Evolutionary conservation across 352 stramenopile species (phyloP).

Genomic region (Phytophthora sansomeana): DNA sequence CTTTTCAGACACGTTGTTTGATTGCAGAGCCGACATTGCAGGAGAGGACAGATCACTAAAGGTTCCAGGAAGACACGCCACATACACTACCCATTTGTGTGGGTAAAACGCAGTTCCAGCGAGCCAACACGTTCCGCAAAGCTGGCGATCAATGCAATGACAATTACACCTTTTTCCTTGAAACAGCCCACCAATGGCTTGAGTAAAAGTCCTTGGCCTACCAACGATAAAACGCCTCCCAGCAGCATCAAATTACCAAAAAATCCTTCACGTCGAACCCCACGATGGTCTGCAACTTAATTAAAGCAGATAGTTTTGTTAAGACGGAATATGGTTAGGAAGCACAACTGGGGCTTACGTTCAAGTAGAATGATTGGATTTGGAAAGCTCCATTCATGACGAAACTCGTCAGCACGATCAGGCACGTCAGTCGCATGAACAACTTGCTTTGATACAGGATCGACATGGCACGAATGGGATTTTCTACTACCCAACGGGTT

Average conservation of each 20-base stretch:
- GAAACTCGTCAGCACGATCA: slow-evolving; percentile 80
- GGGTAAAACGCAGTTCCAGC: slow-evolving; percentile 62
- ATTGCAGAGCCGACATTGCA: slow-evolving; percentile 48
- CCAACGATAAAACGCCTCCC: slow-evolving; percentile 59
- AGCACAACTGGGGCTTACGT: slow-evolving; percentile 41
- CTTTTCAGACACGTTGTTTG: slow-evolving; percentile 58
- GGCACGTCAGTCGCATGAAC: slow-evolving; percentile 65
- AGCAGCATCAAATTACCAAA: slow-evolving; percentile 66
- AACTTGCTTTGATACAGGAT: slow-evolving; percentile 74
- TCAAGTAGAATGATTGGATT: slow-evolving; percentile 82
- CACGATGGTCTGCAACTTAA: slow-evolving; percentile 52
- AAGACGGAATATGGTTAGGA: neutral
- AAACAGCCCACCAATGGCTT: slow-evolving; percentile 67
- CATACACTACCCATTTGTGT: slow-evolving; percentile 71
- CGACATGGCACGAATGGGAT: slow-evolving; percentile 62
- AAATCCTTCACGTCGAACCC: slow-evolving; percentile 79
- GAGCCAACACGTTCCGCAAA: slow-evolving; percentile 51
- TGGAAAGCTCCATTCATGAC: slow-evolving; percentile 64
- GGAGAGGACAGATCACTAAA: slow-evolving; percentile 76
- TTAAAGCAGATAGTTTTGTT: slow-evolving; percentile 5
- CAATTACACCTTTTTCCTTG: slow-evolving; percentile 76
- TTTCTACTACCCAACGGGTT: slow-evolving; percentile 48
- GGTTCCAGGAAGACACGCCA: slow-evolving; percentile 41
- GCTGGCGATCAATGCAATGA: slow-evolving; percentile 59
- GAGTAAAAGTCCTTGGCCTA: slow-evolving; percentile 69